phyloP scores from a whole-genome alignment of 2,329 filamentous ascomycete genomes.

The Parastagonospora avenae region DNA sequence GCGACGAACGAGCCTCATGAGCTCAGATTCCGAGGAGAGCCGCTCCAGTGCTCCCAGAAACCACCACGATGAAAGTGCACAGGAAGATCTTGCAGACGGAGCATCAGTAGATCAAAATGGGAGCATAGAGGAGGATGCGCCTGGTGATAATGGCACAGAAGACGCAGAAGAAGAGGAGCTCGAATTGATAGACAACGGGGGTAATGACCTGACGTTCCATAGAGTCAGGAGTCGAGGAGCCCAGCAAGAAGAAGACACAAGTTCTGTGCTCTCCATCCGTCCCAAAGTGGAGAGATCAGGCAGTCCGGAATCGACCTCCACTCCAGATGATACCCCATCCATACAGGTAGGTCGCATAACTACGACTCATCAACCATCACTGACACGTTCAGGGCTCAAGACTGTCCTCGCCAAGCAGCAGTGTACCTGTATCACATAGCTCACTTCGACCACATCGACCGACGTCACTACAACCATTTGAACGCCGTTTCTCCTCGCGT shows the following conservation, averaged over 20 bases:
- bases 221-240: constrained; percentile 28
- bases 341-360: constrained; percentile 66
- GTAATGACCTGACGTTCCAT: constrained; percentile 41
- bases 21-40: constrained; percentile 68
- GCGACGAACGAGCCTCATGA: constrained; percentile 65
- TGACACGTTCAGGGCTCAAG: constrained; percentile 55
- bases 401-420: constrained; percentile 71
- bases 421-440: constrained; percentile 70
- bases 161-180: constrained; percentile 28
- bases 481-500: constrained; percentile 89
- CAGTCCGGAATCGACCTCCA: constrained; percentile 75
- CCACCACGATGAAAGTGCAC: constrained; percentile 23
- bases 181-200: constrained; percentile 22
- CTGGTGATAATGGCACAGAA: constrained; percentile 12
- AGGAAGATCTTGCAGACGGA: constrained; percentile 52
- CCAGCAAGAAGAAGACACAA: constrained; percentile 28
- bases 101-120: constrained; percentile 58
- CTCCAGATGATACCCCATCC: constrained; percentile 83
- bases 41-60: constrained; percentile 65
- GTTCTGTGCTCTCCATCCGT: constrained; percentile 25
- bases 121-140: constrained; percentile 4
- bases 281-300: constrained; percentile 42
- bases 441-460: constrained; percentile 75
- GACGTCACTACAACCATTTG: constrained; percentile 88
- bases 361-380: constrained; percentile 4